Evolutionary conservation across 352 stramenopile genomes (phyloP).

Genomic region (Phytophthora pistaciae): DNA sequence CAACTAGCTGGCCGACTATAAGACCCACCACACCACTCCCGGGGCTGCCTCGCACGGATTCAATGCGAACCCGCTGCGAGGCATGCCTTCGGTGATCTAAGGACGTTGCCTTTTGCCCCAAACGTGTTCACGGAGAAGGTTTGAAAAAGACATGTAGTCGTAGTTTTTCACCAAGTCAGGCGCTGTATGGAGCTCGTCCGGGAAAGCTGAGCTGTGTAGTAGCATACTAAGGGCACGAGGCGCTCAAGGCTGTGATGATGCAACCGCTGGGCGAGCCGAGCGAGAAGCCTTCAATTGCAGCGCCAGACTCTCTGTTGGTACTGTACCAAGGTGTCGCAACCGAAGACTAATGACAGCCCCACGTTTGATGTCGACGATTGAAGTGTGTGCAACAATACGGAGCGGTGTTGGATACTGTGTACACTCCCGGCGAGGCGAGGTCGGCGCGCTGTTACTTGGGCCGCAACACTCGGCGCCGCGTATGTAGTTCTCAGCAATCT

Average conservation of each 20-base stretch:
- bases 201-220: neutral
- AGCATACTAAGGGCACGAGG: neutral
- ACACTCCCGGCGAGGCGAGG: neutral
- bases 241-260: neutral
- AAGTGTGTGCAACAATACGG: neutral
- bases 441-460: neutral
- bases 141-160: neutral
- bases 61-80: no score
- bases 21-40: no score
- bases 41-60: no score
- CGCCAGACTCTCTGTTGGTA: neutral
- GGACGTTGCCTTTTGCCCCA: no score
- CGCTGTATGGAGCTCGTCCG: neutral
- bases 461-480: neutral
- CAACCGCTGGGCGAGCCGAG: neutral
- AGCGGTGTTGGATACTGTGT: neutral
- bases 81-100: no score
- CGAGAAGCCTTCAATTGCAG: neutral
- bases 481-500: neutral
- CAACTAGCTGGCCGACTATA: no score
- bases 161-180: neutral
- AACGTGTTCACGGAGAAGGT: no score
- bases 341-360: conserved; percentile 1
- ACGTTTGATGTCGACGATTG: neutral
- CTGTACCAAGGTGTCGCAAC: neutral